A percentile compares a stretch with the other conserved stretches of the same genome.
Conservation (phyloP, 345 rosid species). For the Cochlearia excelsa region DNA sequence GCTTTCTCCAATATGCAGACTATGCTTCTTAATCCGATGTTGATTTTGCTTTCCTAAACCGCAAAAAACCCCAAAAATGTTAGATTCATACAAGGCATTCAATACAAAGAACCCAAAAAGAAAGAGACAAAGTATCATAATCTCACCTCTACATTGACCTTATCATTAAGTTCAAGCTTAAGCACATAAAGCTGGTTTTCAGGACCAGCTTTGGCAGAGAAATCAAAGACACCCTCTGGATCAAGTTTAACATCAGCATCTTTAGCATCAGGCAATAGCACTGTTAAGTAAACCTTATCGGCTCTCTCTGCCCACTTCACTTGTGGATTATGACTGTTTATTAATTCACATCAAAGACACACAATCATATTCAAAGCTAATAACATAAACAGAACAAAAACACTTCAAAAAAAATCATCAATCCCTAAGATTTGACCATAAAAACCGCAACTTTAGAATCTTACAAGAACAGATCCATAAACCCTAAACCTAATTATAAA, state of each 20-base stretch:
- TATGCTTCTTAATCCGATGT: slow-evolving; percentile 61
- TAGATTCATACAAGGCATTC: not conserved
- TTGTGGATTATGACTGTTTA: slow-evolving; percentile 70
- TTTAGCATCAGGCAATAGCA: slow-evolving; percentile 65
- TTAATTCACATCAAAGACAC: not conserved
- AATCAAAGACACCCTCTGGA: slow-evolving; percentile 67
- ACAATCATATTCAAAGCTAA: slow-evolving; percentile 6
- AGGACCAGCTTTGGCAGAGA: slow-evolving; percentile 69
- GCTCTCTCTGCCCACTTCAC: slow-evolving; percentile 84
- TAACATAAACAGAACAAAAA: not conserved
- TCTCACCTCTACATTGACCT: slow-evolving; percentile 78
- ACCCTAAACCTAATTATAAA: not conserved
- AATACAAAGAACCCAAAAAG: not conserved
- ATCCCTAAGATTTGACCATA: not conserved
- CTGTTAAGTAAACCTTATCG: slow-evolving; percentile 65
- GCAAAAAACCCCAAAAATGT: too few species aligned
- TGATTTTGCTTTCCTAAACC: slow-evolving; percentile 68
- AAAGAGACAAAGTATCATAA: not conserved
- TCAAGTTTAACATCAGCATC: slow-evolving; percentile 71
- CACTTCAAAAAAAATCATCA: not conserved
- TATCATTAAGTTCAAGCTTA: slow-evolving; percentile 70
- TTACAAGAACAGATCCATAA: slow-evolving; percentile 15
- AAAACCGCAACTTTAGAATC: slow-evolving; percentile 2
- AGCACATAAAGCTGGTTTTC: slow-evolving; percentile 55
- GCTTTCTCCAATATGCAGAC: slow-evolving; percentile 73